phyloP scores from a whole-genome alignment of 352 stramenopile species.

The Phytopythium aichiense region DNA sequence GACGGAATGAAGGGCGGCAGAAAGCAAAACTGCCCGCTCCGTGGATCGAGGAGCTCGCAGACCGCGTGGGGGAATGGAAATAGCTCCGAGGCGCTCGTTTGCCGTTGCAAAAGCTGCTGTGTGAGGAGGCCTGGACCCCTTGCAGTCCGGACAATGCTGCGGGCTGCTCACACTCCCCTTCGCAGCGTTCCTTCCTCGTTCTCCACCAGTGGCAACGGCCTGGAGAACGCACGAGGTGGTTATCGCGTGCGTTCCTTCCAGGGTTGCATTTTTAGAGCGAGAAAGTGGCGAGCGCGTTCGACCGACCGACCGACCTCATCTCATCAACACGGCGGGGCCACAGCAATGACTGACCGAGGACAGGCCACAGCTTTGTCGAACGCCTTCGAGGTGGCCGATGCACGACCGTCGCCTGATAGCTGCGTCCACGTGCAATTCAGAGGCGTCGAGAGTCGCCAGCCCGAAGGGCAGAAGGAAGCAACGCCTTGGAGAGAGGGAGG shows the following conservation, averaged over 20 bases:
- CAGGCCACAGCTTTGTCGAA: not conserved
- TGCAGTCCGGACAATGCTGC: too few relatives aligned
- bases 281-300: conserved; percentile 1
- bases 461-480: too few relatives aligned
- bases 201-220: not conserved
- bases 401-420: too few relatives aligned
- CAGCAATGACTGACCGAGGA: too few relatives aligned
- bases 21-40: not conserved
- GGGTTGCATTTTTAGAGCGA: conserved; percentile 1
- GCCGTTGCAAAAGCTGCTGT: not conserved
- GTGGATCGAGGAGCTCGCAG: not conserved
- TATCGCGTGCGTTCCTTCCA: not conserved
- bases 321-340: too few relatives aligned
- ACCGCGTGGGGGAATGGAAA: not conserved
- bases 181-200: not conserved
- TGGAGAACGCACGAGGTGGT: not conserved
- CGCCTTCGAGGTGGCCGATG: not conserved
- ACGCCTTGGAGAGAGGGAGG: not conserved
- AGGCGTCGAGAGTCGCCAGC: conserved; percentile 1
- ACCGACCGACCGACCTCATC: not conserved
- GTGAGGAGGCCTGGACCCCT: too few relatives aligned
- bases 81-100: not conserved
- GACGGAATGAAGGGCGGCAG: not conserved
- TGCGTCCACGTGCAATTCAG: not conserved
- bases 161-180: too few relatives aligned